A percentile compares a stretch with the other conserved stretches of the same genome.
Conservation (phyloP, 352 stramenopile genomes). For the Globisporangium nodosum region DNA sequence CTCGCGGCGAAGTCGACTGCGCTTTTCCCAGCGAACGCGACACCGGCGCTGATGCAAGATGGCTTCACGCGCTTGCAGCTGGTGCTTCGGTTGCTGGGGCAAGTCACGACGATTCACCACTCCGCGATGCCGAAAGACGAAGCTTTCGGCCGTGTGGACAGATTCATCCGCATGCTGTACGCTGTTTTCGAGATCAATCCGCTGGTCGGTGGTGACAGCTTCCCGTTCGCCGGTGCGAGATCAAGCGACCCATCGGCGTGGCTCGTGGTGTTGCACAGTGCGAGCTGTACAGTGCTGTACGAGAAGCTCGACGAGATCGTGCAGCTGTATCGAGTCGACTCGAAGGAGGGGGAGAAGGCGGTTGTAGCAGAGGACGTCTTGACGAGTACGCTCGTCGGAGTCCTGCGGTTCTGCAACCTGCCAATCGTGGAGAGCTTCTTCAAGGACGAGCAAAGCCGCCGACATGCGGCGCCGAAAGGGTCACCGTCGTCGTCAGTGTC, state of each 20-base stretch:
- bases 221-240: not conserved
- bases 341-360: conserved; percentile 5
- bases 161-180: conserved; percentile 51
- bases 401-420: conserved; percentile 76
- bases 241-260: conserved; percentile 49
- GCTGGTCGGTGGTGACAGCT: not conserved
- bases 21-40: conserved; percentile 38
- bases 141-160: conserved; percentile 40
- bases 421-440: conserved; percentile 74
- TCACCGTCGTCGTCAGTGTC: conserved; percentile 16
- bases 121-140: conserved; percentile 32
- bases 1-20: not conserved
- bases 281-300: conserved; percentile 68
- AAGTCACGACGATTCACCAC: conserved; percentile 70
- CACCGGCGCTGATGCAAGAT: conserved; percentile 65
- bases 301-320: conserved; percentile 83
- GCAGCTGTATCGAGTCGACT: conserved; percentile 45
- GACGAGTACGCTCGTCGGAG: conserved; percentile 46
- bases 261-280: conserved; percentile 64
- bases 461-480: conserved; percentile 5
- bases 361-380: conserved; percentile 52
- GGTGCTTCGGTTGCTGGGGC: conserved; percentile 45
- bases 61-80: conserved; percentile 69
- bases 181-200: conserved; percentile 45
- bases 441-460: conserved; percentile 23